phyloP scores from a whole-genome alignment of 2,329 filamentous ascomycete genomes.

The Coniochaeta hoffmannii region DNA sequence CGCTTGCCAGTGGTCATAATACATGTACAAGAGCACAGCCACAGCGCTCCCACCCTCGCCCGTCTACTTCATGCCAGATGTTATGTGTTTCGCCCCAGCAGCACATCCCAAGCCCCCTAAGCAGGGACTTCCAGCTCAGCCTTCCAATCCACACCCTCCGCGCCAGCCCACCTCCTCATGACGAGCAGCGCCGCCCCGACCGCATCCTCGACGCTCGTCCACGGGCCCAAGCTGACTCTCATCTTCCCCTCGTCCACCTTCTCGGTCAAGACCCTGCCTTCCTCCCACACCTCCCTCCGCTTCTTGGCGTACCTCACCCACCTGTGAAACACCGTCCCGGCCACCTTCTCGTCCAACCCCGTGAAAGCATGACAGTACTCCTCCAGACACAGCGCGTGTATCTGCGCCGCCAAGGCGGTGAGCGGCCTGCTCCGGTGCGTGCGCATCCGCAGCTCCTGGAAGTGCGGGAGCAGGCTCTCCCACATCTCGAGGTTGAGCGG shows the following conservation, averaged over 20 bases:
- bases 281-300: slow-evolving; percentile 20
- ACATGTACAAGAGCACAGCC: background rate
- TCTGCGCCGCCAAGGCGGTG: slow-evolving; percentile 32
- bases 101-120: too few relatives aligned
- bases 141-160: slow-evolving; percentile 39
- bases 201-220: slow-evolving; percentile 37
- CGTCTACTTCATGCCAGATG: background rate
- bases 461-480: slow-evolving; percentile 36
- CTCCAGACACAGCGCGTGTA: slow-evolving; percentile 37
- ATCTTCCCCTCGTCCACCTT: slow-evolving; percentile 21
- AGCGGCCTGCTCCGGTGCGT: slow-evolving; percentile 26
- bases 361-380: slow-evolving; percentile 33
- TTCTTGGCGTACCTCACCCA: slow-evolving; percentile 21
- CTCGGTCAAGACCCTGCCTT: slow-evolving; percentile 19
- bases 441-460: slow-evolving; percentile 32
- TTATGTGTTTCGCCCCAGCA: background rate
- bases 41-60: background rate
- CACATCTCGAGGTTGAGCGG: slow-evolving; percentile 32
- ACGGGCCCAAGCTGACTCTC: slow-evolving; percentile 27
- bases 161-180: slow-evolving; percentile 34
- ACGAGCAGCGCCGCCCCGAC: slow-evolving; percentile 29
- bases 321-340: slow-evolving; percentile 5
- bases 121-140: slow-evolving; percentile 21
- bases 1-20: background rate
- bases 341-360: slow-evolving; percentile 16